Percentiles rank a stretch among this genome's conserved stretches.
Evolutionary conservation across 176 grass and related monocot species (phyloP).

Genomic region (Stipa capillata): DNA sequence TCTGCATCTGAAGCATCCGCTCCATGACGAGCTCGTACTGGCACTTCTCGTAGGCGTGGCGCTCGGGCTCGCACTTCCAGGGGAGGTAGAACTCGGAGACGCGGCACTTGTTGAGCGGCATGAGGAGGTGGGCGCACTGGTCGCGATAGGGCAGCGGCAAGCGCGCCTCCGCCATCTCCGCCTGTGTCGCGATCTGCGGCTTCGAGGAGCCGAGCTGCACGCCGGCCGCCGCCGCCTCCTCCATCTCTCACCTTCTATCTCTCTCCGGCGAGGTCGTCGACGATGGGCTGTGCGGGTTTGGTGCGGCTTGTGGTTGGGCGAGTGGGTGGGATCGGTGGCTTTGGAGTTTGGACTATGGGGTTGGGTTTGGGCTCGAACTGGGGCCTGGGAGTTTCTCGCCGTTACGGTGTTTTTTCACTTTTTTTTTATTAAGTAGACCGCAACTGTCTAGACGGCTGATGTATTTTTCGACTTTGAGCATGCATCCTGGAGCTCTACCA

Average conservation of each 20-base stretch:
- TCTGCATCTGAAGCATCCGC: slow-evolving; percentile 97
- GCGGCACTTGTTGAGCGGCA: slow-evolving; percentile 98
- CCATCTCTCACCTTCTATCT: slow-evolving; percentile 12
- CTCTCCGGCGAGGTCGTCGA: slow-evolving; percentile 6
- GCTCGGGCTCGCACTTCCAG: slow-evolving; percentile 97
- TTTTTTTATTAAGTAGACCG: too few species aligned
- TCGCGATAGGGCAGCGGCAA: slow-evolving; percentile 81
- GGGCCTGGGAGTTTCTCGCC: background rate
- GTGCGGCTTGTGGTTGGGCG: background rate
- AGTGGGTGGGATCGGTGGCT: background rate
- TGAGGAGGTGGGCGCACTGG: slow-evolving; percentile 97
- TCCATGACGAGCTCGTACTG: slow-evolving; percentile 98
- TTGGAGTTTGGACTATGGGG: background rate
- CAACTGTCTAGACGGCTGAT: too few species aligned
- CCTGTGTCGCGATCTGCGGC: slow-evolving; percentile 81
- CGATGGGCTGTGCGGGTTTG: slow-evolving; percentile 2
- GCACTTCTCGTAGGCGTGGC: slow-evolving; percentile 98
- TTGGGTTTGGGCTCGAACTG: background rate
- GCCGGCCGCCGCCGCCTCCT: slow-evolving; percentile 48
- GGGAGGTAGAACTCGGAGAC: slow-evolving; percentile 88
- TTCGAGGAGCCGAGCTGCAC: slow-evolving; percentile 72
- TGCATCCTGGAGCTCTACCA: too few species aligned
- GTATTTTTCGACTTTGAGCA: too few species aligned
- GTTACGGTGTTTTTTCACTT: background rate
- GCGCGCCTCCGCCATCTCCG: slow-evolving; percentile 73